Base-by-base conservation (phyloP, 2,329 filamentous ascomycete genomes). In the Ciborinia camelliae region DNA sequence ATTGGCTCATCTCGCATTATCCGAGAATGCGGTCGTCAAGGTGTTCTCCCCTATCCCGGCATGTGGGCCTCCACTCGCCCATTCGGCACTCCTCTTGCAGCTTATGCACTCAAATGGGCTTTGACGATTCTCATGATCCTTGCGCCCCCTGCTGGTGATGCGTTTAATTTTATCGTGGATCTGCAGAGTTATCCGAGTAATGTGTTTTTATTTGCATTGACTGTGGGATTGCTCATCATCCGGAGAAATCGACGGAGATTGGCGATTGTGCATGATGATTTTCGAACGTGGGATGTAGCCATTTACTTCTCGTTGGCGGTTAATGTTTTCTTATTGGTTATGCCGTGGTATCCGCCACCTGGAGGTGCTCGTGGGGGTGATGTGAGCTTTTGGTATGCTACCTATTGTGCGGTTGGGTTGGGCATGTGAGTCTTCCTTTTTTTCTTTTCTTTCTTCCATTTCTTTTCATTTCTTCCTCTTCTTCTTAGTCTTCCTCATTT, bases 331-430 rank as follows among this genome's bases (percentile, higher is more conserved):
- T 77, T 90, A 52, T 76, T 91, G 2, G 80, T 86, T 20, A 89
- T 90, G 81, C 88, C 89, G 0, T 91, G 88, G 89, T 88, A 86
- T 68, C 89, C 88, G 2, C 89, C 89, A 0, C 78, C 79, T 0
- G 81, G 78, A 0, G 88, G 88, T 0, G 77, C 78, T 0, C 81
- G 82, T 41, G 84, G 82, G 0, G 88, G 87, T 0, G 84, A 88
- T 64, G 88, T 90, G 1, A 88, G 83, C 62, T 91, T 92, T 75
- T 91, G 86, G 84, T 92, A 91, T 68, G 88, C 81, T 1, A 90
- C 87, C 0, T 90, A 91, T 69, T 82, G 83, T 26, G 83, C 86
- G 0, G 82, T 85, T 0, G 87, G 88, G 0, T 81, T 91, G 65
- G 86, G 75, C 28, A 81, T 90, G 84, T 87, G 78, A 79, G 84